phyloP scores from a whole-genome alignment of 2,329 filamentous ascomycete genomes.

The Cryphonectria parasitica region DNA sequence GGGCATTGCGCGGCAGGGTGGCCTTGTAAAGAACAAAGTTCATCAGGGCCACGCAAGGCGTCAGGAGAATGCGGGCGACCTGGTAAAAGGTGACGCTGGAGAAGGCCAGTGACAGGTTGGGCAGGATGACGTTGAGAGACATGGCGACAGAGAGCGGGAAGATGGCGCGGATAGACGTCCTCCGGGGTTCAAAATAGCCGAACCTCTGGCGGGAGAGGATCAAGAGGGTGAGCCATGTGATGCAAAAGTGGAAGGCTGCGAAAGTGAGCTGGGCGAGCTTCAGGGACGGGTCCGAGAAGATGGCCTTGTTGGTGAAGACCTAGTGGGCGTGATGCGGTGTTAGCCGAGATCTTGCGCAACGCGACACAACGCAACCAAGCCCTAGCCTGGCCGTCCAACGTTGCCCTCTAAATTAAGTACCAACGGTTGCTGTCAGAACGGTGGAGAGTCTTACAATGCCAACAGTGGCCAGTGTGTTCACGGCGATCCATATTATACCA shows the following conservation, averaged over 20 bases:
- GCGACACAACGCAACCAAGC: no score
- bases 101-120: slow-evolving; percentile 69
- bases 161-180: slow-evolving; percentile 58
- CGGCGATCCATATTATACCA: slow-evolving; percentile 58
- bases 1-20: slow-evolving; percentile 58
- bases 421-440: no score
- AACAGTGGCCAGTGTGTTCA: slow-evolving; percentile 67
- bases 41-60: slow-evolving; percentile 66
- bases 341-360: background rate
- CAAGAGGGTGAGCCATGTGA: slow-evolving; percentile 68
- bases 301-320: slow-evolving; percentile 73
- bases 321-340: slow-evolving; percentile 34
- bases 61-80: slow-evolving; percentile 68
- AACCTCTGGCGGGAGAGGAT: slow-evolving; percentile 62
- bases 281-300: slow-evolving; percentile 66
- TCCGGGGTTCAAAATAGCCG: slow-evolving; percentile 61
- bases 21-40: slow-evolving; percentile 65
- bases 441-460: slow-evolving; percentile 55
- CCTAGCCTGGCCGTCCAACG: background rate
- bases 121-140: slow-evolving; percentile 70
- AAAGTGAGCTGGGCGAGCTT: slow-evolving; percentile 68
- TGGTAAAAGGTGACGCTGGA: slow-evolving; percentile 73
- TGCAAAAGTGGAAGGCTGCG: slow-evolving; percentile 69
- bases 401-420: background rate
- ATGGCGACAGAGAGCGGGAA: slow-evolving; percentile 69